phyloP scores from a whole-genome alignment of 2,329 filamentous ascomycete species.

The Pyrenophora tritici-repentis region DNA sequence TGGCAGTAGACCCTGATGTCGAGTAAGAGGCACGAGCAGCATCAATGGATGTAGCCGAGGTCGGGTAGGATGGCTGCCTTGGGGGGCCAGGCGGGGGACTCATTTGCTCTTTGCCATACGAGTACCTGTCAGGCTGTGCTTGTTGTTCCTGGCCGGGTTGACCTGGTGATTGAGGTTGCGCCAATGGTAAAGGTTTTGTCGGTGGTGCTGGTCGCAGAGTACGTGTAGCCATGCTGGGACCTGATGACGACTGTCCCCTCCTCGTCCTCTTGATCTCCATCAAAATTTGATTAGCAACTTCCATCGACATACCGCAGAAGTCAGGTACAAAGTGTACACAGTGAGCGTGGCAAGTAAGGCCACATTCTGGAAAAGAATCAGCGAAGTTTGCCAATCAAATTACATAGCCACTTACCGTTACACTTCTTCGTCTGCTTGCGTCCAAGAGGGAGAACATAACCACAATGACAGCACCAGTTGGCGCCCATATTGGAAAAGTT shows the following conservation, averaged over 20 bases:
- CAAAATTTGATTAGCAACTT: constrained; percentile 90
- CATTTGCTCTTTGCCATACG: constrained; percentile 54
- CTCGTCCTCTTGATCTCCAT: constrained; percentile 83
- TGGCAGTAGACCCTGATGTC: constrained; percentile 40
- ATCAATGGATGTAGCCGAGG: constrained; percentile 50
- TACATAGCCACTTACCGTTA: constrained; percentile 63
- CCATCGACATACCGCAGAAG: constrained; percentile 99
- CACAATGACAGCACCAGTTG: constrained; percentile 99
- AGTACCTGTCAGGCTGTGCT: constrained; percentile 50
- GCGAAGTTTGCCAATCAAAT: constrained; percentile 11
- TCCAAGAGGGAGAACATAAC: constrained; percentile 91
- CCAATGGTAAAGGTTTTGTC: constrained; percentile 54
- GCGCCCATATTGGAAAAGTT: constrained; percentile 97
- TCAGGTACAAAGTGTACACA: constrained; percentile 96
- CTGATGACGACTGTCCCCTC: constrained; percentile 63
- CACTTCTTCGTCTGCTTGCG: constrained; percentile 95
- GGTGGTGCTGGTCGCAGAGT: constrained; percentile 27
- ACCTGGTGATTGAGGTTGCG: constrained; percentile 37
- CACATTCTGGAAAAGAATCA: constrained; percentile 70
- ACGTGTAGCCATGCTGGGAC: constrained; percentile 55
- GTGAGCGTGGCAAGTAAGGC: constrained; percentile 84
- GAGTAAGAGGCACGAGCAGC: constrained; percentile 56
- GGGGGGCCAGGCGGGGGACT: constrained; percentile 45
- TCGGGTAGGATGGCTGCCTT: constrained; percentile 48
- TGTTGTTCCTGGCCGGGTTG: constrained; percentile 49